Percentiles rank a stretch among this genome's conserved stretches.
Evolutionary conservation across 345 rosid genomes (phyloP).

Genomic region (Eucalyptus cloeziana): DNA sequence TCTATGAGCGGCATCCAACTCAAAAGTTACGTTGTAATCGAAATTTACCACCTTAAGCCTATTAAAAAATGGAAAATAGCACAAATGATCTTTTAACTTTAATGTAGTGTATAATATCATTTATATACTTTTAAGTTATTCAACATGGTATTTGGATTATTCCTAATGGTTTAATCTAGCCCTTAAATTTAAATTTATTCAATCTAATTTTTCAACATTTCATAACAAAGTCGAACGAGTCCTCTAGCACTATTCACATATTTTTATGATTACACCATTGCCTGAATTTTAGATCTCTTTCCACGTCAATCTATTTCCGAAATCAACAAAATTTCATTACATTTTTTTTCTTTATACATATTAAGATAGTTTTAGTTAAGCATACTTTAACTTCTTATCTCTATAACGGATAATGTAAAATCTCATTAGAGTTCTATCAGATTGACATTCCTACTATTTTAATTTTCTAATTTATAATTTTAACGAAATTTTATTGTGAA

Average conservation of each 20-base stretch:
- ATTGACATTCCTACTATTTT: neutral
- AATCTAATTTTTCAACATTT: no score
- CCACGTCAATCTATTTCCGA: neutral
- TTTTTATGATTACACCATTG: neutral
- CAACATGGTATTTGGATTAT: no score
- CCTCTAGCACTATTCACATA: neutral
- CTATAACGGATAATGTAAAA: neutral
- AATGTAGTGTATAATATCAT: no score
- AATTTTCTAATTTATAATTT: neutral
- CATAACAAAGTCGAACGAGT: neutral
- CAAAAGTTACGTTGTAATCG: no score
- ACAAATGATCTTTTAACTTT: no score
- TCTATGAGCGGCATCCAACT: no score
- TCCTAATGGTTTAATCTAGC: no score
- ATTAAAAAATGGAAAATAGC: no score
- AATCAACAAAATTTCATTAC: neutral
- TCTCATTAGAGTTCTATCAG: rapidly evolving
- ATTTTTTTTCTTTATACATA: neutral
- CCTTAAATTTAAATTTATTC: no score
- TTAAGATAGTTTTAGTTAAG: neutral
- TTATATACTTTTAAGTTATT: no score
- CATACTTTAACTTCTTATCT: neutral
- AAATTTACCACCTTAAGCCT: no score
- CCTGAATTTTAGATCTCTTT: neutral
- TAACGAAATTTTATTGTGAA: neutral